phyloP scores from a whole-genome alignment of 2,329 filamentous ascomycete species.

The Fusarium paranaense region DNA sequence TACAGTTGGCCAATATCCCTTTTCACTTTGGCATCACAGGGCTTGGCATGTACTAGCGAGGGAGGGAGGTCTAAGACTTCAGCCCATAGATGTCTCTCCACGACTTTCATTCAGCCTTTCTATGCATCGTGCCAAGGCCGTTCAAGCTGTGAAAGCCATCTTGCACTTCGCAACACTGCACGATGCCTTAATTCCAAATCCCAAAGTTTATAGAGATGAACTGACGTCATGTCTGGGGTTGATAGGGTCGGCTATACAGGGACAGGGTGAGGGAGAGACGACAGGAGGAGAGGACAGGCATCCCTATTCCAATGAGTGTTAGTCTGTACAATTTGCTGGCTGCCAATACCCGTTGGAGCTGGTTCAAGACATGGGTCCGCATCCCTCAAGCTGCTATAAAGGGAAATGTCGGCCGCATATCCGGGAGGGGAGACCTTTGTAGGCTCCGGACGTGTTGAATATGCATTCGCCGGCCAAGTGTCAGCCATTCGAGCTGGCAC shows the following conservation, averaged over 20 bases:
- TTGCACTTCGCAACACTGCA: background rate
- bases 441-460: background rate
- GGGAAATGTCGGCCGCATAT: conserved; percentile 12
- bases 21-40: background rate
- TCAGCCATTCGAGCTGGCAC: conserved; percentile 22
- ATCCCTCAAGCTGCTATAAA: conserved; percentile 17
- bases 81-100: background rate
- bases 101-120: background rate
- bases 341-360: background rate
- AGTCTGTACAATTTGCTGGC: background rate
- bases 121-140: background rate
- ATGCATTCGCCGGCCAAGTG: conserved; percentile 6
- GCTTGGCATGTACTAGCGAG: background rate
- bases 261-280: background rate
- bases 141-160: background rate
- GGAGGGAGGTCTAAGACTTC: background rate
- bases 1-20: background rate
- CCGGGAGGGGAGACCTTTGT: background rate
- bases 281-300: background rate
- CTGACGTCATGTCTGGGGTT: conserved; percentile 32
- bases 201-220: background rate
- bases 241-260: background rate
- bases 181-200: background rate
- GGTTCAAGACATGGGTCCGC: conserved; percentile 22
- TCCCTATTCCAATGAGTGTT: background rate